These are phyloP conservation scores for Gynandropsis gynandra DNA, from an alignment of 345 rosid genomes.

Conservation along the genomic window DNA sequence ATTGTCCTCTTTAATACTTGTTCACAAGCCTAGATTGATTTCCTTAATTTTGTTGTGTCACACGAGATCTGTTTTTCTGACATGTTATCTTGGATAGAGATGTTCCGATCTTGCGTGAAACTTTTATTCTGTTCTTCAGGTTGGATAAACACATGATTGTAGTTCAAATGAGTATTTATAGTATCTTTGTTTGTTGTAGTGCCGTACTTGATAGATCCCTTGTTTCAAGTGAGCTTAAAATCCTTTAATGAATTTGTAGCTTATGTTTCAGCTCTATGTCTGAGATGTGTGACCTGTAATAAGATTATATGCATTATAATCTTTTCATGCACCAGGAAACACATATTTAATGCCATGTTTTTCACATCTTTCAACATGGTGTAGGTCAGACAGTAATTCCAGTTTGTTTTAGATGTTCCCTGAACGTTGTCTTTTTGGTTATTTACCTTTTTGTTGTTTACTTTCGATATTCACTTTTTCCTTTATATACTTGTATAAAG, in stretches of 20 bases:
- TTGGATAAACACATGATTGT: neutral
- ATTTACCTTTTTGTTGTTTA: slow-evolving; percentile 9
- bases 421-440: neutral
- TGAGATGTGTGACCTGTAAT: neutral
- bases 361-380: slow-evolving; percentile 15
- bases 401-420: slow-evolving; percentile 12
- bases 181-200: slow-evolving; percentile 5
- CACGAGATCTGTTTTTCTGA: neutral
- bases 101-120: neutral
- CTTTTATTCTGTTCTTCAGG: neutral
- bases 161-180: neutral
- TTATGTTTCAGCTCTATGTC: slow-evolving; percentile 10
- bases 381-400: slow-evolving; percentile 5
- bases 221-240: slow-evolving; percentile 6
- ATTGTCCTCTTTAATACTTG: slow-evolving; percentile 18
- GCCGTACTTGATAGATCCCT: slow-evolving; percentile 1
- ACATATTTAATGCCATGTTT: neutral
- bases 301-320: neutral
- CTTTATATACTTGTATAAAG: slow-evolving; percentile 31
- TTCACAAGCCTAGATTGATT: slow-evolving; percentile 5
- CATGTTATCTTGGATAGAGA: neutral
- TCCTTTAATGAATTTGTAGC: slow-evolving; percentile 1
- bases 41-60: neutral
- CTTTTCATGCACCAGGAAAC: neutral
- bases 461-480: slow-evolving; percentile 14